Percentiles rank a stretch among this genome's conserved stretches.
Conservation (phyloP, 129 eudicot species). For the Logfia minima region DNA sequence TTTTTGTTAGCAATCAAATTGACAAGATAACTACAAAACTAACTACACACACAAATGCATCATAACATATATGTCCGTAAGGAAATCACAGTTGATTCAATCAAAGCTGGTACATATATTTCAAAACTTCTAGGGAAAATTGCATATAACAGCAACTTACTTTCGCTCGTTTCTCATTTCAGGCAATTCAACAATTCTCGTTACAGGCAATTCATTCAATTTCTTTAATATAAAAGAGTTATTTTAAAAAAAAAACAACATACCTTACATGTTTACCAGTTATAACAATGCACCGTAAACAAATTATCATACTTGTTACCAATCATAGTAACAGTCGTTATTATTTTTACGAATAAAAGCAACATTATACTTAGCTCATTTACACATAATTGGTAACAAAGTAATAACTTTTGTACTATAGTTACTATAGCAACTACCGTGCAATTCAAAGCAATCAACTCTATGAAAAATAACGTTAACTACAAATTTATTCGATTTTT, state of each 20-base stretch:
- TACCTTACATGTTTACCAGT: neutral
- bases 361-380: neutral
- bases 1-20: conserved; percentile 1
- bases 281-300: neutral
- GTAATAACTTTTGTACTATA: too few relatives aligned
- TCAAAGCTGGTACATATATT: neutral
- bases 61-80: neutral
- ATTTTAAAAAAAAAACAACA: too few relatives aligned
- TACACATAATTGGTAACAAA: too few relatives aligned
- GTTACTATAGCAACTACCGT: too few relatives aligned
- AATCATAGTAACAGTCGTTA: neutral
- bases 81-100: neutral
- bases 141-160: neutral
- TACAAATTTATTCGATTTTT: too few relatives aligned
- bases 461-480: too few relatives aligned
- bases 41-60: neutral
- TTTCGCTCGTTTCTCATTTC: too few relatives aligned
- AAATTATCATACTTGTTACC: neutral
- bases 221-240: neutral
- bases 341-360: neutral
- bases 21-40: neutral
- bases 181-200: neutral
- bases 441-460: too few relatives aligned
- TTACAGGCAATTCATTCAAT: neutral
- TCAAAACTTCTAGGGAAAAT: neutral